Evolutionary conservation across 441 rosid genomes (phyloP).

Genomic region (Pelargonium citronellum): DNA sequence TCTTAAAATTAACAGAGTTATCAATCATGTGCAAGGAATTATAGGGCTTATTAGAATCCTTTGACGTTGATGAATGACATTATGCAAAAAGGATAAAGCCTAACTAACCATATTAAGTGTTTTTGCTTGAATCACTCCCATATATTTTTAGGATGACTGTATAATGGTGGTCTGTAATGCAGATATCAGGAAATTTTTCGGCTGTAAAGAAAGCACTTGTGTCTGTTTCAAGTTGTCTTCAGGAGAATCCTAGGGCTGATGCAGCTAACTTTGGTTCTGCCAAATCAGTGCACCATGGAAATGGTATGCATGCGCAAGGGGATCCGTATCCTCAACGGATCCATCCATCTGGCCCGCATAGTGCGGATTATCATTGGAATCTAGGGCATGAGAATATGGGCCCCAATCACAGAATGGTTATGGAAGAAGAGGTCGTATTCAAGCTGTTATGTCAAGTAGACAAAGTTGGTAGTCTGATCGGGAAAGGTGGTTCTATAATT

Average conservation of each 20-base stretch:
- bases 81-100: neutral
- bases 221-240: constrained; percentile 37
- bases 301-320: constrained; percentile 23
- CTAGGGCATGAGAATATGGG: constrained; percentile 43
- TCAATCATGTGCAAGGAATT: neutral
- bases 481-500: constrained; percentile 59
- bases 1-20: neutral
- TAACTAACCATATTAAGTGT: neutral
- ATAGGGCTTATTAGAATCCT: neutral
- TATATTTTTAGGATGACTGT: neutral
- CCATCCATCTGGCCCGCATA: constrained; percentile 35
- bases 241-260: constrained; percentile 37
- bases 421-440: constrained; percentile 49
- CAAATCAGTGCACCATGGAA: constrained; percentile 14
- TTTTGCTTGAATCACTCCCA: neutral
- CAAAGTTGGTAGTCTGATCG: constrained; percentile 63
- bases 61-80: neutral
- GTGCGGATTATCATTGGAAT: constrained; percentile 35
- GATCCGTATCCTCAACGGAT: constrained; percentile 39
- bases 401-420: constrained; percentile 36
- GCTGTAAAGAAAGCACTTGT: constrained; percentile 46
- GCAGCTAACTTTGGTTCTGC: constrained; percentile 30
- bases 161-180: constrained; percentile 10
- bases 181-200: constrained; percentile 46
- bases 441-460: constrained; percentile 55